phyloP scores from a whole-genome alignment of 2,329 filamentous ascomycete species.

The Amauroascus verrucosus region DNA sequence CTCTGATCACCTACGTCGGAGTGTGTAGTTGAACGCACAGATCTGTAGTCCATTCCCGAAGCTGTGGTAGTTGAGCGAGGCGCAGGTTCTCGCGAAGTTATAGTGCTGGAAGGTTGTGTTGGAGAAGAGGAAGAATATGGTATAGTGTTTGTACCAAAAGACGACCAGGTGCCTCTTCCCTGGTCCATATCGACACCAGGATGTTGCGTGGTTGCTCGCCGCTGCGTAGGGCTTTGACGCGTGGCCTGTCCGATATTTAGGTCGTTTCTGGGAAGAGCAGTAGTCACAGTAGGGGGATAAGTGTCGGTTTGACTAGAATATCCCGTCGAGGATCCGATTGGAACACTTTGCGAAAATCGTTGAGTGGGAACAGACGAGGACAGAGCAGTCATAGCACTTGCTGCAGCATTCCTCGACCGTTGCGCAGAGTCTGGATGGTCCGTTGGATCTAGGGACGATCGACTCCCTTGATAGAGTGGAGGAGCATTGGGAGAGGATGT shows the following conservation, averaged over 20 bases:
- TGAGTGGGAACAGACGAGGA: conserved; percentile 11
- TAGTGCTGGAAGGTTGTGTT: background rate
- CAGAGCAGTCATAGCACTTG: conserved; percentile 15
- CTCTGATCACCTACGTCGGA: background rate
- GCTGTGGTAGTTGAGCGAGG: background rate
- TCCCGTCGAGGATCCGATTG: background rate
- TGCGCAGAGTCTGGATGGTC: conserved; percentile 14
- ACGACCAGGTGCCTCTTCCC: conserved; percentile 3
- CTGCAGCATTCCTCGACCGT: conserved; percentile 13
- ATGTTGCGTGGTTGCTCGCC: background rate
- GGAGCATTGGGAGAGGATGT: background rate
- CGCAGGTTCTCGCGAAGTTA: background rate
- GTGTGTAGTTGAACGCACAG: background rate
- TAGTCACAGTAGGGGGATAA: conserved; percentile 1
- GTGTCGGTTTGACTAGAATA: conserved; percentile 3
- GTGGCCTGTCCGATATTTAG: background rate
- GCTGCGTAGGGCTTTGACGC: background rate
- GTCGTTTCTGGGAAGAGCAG: background rate
- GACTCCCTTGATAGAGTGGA: background rate
- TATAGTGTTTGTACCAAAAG: background rate
- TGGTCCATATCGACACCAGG: conserved; percentile 1
- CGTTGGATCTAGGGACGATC: background rate
- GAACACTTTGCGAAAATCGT: background rate
- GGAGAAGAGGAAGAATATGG: background rate
- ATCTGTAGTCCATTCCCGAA: background rate